These are phyloP conservation scores for Helotiales sp. DNA, from an alignment of 2,329 filamentous ascomycete species.

Conservation along the genomic window DNA sequence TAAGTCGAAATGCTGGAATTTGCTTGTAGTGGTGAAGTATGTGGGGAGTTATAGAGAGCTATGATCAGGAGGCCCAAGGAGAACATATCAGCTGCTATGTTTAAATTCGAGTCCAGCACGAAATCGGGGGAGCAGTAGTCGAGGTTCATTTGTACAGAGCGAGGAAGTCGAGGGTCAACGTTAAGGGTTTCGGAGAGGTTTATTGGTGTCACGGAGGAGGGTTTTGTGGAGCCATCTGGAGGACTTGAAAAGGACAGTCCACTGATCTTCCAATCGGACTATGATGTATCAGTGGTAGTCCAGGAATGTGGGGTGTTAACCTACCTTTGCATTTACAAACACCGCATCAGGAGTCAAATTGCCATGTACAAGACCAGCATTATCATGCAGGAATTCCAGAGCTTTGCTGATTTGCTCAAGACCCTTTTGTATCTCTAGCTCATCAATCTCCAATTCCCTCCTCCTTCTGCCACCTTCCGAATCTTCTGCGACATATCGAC, in stretches of 20 bases:
- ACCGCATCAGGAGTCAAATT: constrained; percentile 94
- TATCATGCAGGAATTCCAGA: constrained; percentile 92
- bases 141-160: constrained; percentile 81
- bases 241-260: constrained; percentile 89
- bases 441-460: constrained; percentile 89
- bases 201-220: constrained; percentile 76
- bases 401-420: constrained; percentile 91
- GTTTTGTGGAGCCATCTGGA: constrained; percentile 70
- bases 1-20: constrained; percentile 81
- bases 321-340: constrained; percentile 87
- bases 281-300: constrained; percentile 36
- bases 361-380: constrained; percentile 87
- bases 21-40: constrained; percentile 80
- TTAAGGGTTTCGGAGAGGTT: constrained; percentile 82
- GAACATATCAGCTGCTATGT: constrained; percentile 86
- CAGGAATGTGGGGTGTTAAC: constrained; percentile 29
- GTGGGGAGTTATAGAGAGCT: constrained; percentile 92
- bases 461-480: constrained; percentile 70
- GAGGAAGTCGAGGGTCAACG: constrained; percentile 79
- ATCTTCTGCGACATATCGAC: constrained; percentile 80
- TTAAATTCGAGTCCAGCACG: constrained; percentile 85
- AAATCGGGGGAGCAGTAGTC: constrained; percentile 97
- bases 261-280: constrained; percentile 98
- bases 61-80: constrained; percentile 86
- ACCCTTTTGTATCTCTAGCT: constrained; percentile 96